A percentile compares a stretch with the other conserved stretches of the same genome.
Conservation (phyloP, 306 rosid genomes). For the Myrica gale region DNA sequence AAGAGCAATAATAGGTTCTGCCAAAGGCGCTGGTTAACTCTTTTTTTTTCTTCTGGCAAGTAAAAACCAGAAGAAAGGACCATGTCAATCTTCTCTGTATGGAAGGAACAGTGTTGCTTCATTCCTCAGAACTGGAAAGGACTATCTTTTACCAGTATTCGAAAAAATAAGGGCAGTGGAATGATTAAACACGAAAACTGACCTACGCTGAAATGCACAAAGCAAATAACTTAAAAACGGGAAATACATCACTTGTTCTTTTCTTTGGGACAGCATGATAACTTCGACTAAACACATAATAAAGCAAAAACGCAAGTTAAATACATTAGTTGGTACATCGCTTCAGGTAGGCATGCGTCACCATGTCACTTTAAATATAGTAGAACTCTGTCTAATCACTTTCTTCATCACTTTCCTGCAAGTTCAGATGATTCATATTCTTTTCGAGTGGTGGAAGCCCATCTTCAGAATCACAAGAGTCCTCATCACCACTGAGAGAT, state of each 20-base stretch:
- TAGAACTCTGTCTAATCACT: slow-evolving; percentile 33
- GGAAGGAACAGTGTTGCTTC: too few relatives aligned
- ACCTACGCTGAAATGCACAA: not conserved
- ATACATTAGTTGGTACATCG: not conserved
- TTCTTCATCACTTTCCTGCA: slow-evolving; percentile 40
- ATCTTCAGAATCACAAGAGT: slow-evolving; percentile 62
- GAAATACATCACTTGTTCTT: not conserved
- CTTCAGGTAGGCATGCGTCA: not conserved
- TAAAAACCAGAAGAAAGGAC: too few relatives aligned
- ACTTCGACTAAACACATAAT: not conserved
- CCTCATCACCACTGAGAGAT: slow-evolving; percentile 34
- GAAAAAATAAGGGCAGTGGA: too few relatives aligned
- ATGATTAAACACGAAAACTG: not conserved
- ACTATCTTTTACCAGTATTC: too few relatives aligned
- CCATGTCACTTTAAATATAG: not conserved
- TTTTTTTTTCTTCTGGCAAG: too few relatives aligned
- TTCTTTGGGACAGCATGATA: not conserved
- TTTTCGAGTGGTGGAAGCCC: slow-evolving; percentile 90
- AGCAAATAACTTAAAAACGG: not conserved
- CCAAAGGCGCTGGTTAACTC: too few relatives aligned
- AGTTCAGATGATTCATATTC: slow-evolving; percentile 77
- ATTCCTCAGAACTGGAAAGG: too few relatives aligned
- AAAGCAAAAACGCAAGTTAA: not conserved
- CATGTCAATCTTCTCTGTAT: too few relatives aligned
- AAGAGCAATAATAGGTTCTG: too few relatives aligned